A percentile compares a stretch with the other conserved stretches of the same genome.
Evolutionary conservation across 352 stramenopile species (phyloP).

Genomic region (Thalassiosira oceanica): DNA sequence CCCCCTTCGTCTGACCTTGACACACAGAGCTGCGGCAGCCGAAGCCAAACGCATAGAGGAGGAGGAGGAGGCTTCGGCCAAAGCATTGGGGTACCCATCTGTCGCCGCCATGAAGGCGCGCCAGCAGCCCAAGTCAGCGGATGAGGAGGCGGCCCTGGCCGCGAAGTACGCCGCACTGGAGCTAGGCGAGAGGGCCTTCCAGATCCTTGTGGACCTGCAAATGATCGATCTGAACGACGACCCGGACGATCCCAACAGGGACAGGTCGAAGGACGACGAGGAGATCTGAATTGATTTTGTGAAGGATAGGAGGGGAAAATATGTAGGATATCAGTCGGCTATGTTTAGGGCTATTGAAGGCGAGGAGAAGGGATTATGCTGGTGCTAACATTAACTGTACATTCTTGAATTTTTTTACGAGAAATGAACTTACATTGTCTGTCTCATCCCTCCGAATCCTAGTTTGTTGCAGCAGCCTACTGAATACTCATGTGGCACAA

Average conservation of each 20-base stretch:
- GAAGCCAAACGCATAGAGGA: not conserved
- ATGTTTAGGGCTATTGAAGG: too few relatives aligned
- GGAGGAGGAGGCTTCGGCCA: conserved; percentile 8
- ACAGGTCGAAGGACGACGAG: conserved; percentile 33
- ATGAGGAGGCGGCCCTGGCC: conserved; percentile 31
- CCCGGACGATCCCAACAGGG: conserved; percentile 31
- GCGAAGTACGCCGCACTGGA: conserved; percentile 40
- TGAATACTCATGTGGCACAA: too few relatives aligned
- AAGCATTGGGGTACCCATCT: conserved; percentile 22
- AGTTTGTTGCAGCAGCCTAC: too few relatives aligned
- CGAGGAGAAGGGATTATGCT: too few relatives aligned
- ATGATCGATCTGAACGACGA: conserved; percentile 36
- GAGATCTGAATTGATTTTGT: conserved; percentile 16
- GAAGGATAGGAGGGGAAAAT: not conserved
- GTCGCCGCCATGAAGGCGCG: conserved; percentile 27
- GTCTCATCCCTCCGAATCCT: too few relatives aligned
- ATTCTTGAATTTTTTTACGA: too few relatives aligned
- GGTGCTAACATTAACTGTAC: too few relatives aligned
- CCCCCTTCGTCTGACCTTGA: conserved; percentile 6
- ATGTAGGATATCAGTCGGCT: too few relatives aligned
- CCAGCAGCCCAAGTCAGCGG: conserved; percentile 23
- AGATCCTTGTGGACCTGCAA: conserved; percentile 36
- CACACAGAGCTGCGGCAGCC: not conserved
- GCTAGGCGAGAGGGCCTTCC: conserved; percentile 33
- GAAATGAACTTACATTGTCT: too few relatives aligned